Evolutionary conservation across 106 monocot species (phyloP).

Genomic region (Dendrobium chrysotoxum): DNA sequence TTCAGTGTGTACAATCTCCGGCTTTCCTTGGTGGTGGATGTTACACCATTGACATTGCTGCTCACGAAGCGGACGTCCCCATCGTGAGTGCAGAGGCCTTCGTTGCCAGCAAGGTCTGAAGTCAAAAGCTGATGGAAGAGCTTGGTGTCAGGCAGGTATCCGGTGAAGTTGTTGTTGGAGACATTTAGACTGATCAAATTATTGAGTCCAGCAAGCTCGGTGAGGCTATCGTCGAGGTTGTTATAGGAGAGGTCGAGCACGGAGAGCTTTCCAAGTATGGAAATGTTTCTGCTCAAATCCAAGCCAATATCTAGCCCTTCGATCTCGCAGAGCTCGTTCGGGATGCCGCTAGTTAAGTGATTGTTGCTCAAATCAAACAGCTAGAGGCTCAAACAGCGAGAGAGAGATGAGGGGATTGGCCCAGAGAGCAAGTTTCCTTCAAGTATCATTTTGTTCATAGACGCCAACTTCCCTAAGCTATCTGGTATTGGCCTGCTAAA

Average conservation of each 20-base stretch:
- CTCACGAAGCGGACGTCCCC: conserved; percentile 53
- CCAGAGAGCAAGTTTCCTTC: conserved; percentile 55
- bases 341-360: conserved; percentile 50
- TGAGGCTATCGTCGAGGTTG: conserved; percentile 43
- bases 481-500: conserved; percentile 59
- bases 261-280: conserved; percentile 52
- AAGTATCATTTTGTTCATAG: conserved; percentile 67
- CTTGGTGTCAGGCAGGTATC: conserved; percentile 87
- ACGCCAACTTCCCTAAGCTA: conserved; percentile 37
- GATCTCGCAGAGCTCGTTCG: conserved; percentile 59
- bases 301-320: conserved; percentile 74
- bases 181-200: conserved; percentile 76
- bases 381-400: conserved; percentile 52
- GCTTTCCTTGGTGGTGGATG: conserved; percentile 14
- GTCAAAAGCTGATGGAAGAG: conserved; percentile 75
- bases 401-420: conserved; percentile 43
- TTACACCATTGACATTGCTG: background rate
- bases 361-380: conserved; percentile 81
- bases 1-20: conserved; percentile 44
- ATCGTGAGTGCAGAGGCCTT: conserved; percentile 53
- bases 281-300: conserved; percentile 80
- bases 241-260: conserved; percentile 77
- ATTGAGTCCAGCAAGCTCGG: conserved; percentile 51
- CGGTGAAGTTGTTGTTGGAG: conserved; percentile 90
- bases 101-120: conserved; percentile 56